phyloP scores from a whole-genome alignment of 352 stramenopile genomes.

The Pythium oligandrum region DNA sequence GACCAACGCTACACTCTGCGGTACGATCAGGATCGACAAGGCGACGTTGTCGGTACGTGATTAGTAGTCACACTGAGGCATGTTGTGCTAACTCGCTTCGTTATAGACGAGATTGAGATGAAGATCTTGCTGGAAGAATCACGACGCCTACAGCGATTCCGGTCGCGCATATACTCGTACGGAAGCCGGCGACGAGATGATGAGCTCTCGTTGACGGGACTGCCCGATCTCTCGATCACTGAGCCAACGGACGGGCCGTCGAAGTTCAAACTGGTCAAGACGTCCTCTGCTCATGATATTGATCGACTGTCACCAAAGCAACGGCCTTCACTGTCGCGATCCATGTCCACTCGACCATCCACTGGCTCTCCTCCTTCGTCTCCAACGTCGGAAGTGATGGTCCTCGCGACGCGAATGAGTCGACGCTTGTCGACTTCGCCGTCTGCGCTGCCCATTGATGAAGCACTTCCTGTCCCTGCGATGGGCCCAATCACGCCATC shows the following conservation, averaged over 20 bases:
- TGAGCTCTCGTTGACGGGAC: slow-evolving; percentile 50
- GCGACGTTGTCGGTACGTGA: slow-evolving; percentile 65
- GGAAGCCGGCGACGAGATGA: slow-evolving; percentile 17
- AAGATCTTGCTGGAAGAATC: slow-evolving; percentile 72
- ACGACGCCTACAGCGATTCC: slow-evolving; percentile 34
- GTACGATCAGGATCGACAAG: slow-evolving; percentile 56
- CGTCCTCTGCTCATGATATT: background rate
- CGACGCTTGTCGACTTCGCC: slow-evolving; percentile 4
- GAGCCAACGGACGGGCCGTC: background rate
- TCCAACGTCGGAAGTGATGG: background rate
- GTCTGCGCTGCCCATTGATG: no score
- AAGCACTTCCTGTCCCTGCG: no score
- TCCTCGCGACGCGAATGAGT: background rate
- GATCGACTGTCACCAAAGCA: background rate
- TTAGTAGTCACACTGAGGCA: background rate
- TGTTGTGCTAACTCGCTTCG: background rate
- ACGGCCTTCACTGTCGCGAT: slow-evolving; percentile 22
- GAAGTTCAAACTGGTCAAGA: slow-evolving; percentile 25
- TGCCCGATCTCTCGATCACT: slow-evolving; percentile 43
- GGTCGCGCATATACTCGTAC: slow-evolving; percentile 17
- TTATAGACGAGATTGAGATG: slow-evolving; percentile 69
- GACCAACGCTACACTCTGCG: slow-evolving; percentile 44
- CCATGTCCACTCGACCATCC: slow-evolving; percentile 30
- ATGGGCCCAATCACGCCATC: no score
- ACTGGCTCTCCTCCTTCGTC: background rate